Percentiles rank a stretch among this genome's conserved stretches.
phyloP scores from a whole-genome alignment of 2,329 filamentous ascomycete genomes.

The Ampelomyces quisqualis region DNA sequence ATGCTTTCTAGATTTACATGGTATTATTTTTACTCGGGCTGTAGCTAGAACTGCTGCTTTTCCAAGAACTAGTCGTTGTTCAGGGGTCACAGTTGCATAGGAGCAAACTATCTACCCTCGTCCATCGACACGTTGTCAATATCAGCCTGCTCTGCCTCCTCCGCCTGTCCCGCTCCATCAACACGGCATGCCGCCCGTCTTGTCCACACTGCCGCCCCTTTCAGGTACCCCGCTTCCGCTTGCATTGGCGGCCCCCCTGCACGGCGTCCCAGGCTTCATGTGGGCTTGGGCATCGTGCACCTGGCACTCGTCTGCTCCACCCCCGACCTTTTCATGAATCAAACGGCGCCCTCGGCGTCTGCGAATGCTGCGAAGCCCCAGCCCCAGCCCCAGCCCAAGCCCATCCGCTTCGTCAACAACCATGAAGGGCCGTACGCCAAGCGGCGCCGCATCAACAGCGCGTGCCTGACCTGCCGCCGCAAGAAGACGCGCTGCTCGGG shows the following conservation, averaged over 20 bases:
- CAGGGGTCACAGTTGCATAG: too few species aligned
- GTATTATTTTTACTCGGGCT: too few species aligned
- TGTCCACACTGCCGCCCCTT: too few species aligned
- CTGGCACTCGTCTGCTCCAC: slow-evolving; percentile 10
- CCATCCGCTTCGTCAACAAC: slow-evolving; percentile 47
- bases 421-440: slow-evolving; percentile 47
- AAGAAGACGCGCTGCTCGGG: slow-evolving; percentile 54
- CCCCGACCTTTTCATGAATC: slow-evolving; percentile 36
- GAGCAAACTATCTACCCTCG: too few species aligned
- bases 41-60: too few species aligned
- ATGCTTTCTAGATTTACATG: too few species aligned
- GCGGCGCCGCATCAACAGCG: slow-evolving; percentile 45
- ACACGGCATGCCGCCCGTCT: too few species aligned
- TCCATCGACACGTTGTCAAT: too few species aligned
- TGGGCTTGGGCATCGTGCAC: slow-evolving; percentile 6
- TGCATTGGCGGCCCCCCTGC: slow-evolving; percentile 3
- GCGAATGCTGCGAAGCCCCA: slow-evolving; percentile 32
- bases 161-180: slow-evolving; percentile 6
- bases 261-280: not conserved
- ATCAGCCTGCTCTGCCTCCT: too few species aligned
- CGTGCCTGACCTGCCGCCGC: slow-evolving; percentile 51
- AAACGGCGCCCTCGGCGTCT: slow-evolving; percentile 28
- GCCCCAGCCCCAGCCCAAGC: slow-evolving; percentile 38
- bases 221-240: slow-evolving; percentile 15
- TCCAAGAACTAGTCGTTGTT: too few species aligned